Evolutionary conservation across 2,329 filamentous ascomycete genomes (phyloP).

Genomic region (Fusarium sp.): DNA sequence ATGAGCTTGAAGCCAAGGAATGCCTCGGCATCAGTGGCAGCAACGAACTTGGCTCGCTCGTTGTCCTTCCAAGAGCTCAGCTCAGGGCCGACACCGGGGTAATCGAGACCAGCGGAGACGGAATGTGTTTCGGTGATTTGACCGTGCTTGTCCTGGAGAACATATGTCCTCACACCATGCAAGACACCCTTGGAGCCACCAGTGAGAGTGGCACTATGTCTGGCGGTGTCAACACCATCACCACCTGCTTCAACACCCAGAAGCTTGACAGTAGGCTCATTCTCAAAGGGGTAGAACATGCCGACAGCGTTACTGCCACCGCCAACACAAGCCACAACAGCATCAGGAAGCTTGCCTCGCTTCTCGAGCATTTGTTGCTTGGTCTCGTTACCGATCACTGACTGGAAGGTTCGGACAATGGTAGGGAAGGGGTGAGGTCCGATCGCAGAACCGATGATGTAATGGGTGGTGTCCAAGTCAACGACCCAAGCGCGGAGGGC

Average conservation of each 20-base stretch:
- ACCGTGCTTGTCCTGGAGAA: slow-evolving; percentile 90
- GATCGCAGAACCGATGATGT: slow-evolving; percentile 97
- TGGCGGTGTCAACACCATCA: slow-evolving; percentile 84
- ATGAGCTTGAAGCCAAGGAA: slow-evolving; percentile 87
- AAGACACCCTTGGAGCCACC: slow-evolving; percentile 91
- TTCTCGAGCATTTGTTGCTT: slow-evolving; percentile 88
- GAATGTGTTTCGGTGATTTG: slow-evolving; percentile 97
- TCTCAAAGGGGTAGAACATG: slow-evolving; percentile 97
- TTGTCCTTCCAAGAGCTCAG: slow-evolving; percentile 92
- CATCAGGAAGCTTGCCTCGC: slow-evolving; percentile 89
- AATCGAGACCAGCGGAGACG: slow-evolving; percentile 94
- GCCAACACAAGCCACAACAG: slow-evolving; percentile 94
- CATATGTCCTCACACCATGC: slow-evolving; percentile 94
- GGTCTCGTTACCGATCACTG: slow-evolving; percentile 93
- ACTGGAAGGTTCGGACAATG: slow-evolving; percentile 97
- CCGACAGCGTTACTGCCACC: slow-evolving; percentile 94
- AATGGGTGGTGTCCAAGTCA: slow-evolving; percentile 91
- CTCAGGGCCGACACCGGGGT: slow-evolving; percentile 95
- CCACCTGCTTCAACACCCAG: slow-evolving; percentile 95
- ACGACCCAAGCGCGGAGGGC: slow-evolving; percentile 94
- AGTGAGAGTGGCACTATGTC: slow-evolving; percentile 87
- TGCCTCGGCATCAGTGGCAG: slow-evolving; percentile 90
- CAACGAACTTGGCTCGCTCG: slow-evolving; percentile 84
- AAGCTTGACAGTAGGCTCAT: slow-evolving; percentile 84
- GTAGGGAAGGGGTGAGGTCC: slow-evolving; percentile 98